Conservation (phyloP, 2,329 filamentous ascomycete genomes). For the Colletotrichum tamarilloi region DNA sequence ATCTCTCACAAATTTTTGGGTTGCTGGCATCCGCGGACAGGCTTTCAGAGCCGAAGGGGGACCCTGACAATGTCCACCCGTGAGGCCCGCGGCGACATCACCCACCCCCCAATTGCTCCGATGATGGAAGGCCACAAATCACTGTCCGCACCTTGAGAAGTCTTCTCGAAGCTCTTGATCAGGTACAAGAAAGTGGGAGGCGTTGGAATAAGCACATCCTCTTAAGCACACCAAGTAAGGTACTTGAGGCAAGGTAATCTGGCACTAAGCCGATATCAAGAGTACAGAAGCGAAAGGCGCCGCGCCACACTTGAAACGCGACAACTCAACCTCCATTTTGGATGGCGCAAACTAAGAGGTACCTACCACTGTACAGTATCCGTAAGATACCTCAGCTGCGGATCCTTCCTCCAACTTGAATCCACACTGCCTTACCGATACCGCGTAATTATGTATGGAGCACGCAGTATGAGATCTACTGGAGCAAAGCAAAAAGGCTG, state of each 20-base stretch:
- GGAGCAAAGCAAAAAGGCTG: background rate
- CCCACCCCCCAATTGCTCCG: conserved; percentile 13
- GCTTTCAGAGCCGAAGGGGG: background rate
- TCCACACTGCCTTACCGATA: background rate
- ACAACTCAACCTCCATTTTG: background rate
- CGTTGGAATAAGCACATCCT: background rate
- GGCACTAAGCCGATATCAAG: background rate
- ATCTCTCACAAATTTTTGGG: background rate
- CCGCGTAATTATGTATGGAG: too few relatives aligned
- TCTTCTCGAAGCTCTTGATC: background rate
- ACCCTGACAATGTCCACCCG: conserved; percentile 24
- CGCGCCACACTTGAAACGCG: conserved; percentile 31
- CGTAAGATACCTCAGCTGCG: background rate
- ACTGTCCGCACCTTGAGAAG: background rate
- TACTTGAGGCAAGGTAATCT: background rate
- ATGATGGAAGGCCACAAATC: background rate
- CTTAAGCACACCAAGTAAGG: background rate
- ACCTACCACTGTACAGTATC: background rate
- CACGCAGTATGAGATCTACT: background rate
- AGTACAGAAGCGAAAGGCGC: conserved; percentile 2
- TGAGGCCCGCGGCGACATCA: conserved; percentile 30
- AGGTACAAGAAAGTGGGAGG: background rate
- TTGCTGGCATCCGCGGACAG: conserved; percentile 22
- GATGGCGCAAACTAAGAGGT: background rate
- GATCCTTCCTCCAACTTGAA: background rate